Evolutionary conservation across 1,284 basidiomycete genomes (phyloP).

Genomic region (Melanopsichium pennsylvanicum): DNA sequence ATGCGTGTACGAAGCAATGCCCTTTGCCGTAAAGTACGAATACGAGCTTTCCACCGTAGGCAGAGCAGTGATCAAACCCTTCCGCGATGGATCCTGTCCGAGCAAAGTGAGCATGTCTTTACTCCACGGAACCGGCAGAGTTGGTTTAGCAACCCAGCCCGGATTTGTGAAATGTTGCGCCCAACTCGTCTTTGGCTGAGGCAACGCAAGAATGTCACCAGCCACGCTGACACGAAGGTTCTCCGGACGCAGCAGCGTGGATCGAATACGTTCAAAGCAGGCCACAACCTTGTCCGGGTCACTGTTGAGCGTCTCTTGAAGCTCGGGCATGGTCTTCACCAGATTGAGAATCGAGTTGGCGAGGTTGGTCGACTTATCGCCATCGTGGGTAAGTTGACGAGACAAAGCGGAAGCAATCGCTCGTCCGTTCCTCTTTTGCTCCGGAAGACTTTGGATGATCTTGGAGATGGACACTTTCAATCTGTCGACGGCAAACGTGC

Average conservation of each 20-base stretch:
- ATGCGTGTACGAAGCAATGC: conserved; percentile 69
- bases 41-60: conserved; percentile 95
- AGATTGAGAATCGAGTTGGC: conserved; percentile 78
- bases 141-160: conserved; percentile 17
- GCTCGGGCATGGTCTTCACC: conserved; percentile 79
- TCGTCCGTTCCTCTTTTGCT: conserved; percentile 88
- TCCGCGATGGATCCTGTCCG: conserved; percentile 73
- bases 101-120: conserved; percentile 77
- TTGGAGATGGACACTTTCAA: conserved; percentile 87
- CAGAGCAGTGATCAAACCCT: conserved; percentile 86
- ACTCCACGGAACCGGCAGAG: conserved; percentile 77
- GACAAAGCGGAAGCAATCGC: conserved; percentile 80
- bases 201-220: conserved; percentile 79
- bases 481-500: conserved; percentile 84
- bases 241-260: conserved; percentile 71
- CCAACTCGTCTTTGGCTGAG: conserved; percentile 73
- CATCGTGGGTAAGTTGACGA: conserved; percentile 75
- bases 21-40: conserved; percentile 80
- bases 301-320: conserved; percentile 73
- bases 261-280: conserved; percentile 52
- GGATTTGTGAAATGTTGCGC: conserved; percentile 11
- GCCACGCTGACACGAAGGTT: conserved; percentile 85
- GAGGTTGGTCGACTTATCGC: conserved; percentile 76
- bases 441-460: conserved; percentile 88
- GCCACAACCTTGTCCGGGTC: conserved; percentile 48